Conservation (phyloP, 179 eudicot species). For the Patellifolia procumbens region DNA sequence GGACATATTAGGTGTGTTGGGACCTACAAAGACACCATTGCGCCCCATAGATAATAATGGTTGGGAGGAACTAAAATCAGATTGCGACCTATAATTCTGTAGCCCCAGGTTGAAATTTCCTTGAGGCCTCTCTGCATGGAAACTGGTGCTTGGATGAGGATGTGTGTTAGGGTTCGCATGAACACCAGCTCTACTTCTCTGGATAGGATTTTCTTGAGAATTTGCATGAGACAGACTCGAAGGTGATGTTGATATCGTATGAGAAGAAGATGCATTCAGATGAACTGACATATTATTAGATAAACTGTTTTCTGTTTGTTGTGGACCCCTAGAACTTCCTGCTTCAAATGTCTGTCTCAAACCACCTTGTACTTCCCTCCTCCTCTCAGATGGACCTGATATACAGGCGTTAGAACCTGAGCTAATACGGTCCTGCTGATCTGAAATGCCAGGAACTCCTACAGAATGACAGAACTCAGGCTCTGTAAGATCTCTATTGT, state of each 20-base stretch:
- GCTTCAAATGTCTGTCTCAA: slow-evolving; percentile 10
- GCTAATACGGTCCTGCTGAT: background rate
- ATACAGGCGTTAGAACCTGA: background rate
- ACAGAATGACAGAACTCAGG: background rate
- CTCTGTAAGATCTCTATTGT: background rate
- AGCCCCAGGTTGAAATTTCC: slow-evolving; percentile 2
- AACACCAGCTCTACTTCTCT: background rate
- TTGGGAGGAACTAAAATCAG: background rate
- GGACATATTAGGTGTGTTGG: background rate
- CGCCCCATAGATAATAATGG: background rate
- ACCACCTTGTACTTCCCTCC: slow-evolving; percentile 3
- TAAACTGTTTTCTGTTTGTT: background rate
- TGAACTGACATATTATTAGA: background rate
- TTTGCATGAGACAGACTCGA: background rate
- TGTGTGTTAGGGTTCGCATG: background rate
- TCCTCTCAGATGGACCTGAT: background rate
- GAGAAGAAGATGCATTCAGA: background rate
- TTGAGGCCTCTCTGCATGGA: slow-evolving; percentile 2
- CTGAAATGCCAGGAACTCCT: background rate
- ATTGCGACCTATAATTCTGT: background rate
- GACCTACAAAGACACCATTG: background rate
- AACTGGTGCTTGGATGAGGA: slow-evolving; percentile 1
- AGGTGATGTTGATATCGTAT: background rate
- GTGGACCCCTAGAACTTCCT: slow-evolving; percentile 4
- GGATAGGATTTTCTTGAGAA: background rate